These are phyloP conservation scores for Cryphonectria radicalis DNA, from an alignment of 2,329 filamentous ascomycete genomes.

Conservation along the genomic window DNA sequence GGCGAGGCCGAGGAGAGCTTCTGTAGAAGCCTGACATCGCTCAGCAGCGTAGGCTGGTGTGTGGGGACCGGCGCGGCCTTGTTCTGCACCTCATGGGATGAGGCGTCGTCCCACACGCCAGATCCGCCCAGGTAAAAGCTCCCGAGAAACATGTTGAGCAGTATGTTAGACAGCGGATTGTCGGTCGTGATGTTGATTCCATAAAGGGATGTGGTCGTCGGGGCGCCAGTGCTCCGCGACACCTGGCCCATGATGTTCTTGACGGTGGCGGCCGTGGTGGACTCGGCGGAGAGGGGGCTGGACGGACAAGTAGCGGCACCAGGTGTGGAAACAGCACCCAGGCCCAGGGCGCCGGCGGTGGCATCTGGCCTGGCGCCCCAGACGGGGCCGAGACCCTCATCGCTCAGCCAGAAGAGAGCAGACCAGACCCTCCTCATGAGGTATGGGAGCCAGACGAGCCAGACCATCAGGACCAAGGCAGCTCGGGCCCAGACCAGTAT, in stretches of 20 bases:
- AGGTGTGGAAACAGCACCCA: slow-evolving; percentile 28
- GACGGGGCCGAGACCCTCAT: slow-evolving; percentile 64
- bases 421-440: slow-evolving; percentile 92
- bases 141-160: slow-evolving; percentile 33
- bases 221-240: slow-evolving; percentile 37
- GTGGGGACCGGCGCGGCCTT: slow-evolving; percentile 28
- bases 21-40: slow-evolving; percentile 60
- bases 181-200: slow-evolving; percentile 40
- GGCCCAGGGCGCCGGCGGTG: slow-evolving; percentile 36
- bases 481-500: slow-evolving; percentile 79
- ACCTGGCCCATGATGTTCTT: slow-evolving; percentile 43
- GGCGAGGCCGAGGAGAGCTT: slow-evolving; percentile 68
- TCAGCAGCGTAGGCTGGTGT: slow-evolving; percentile 53
- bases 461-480: slow-evolving; percentile 79
- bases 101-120: slow-evolving; percentile 10
- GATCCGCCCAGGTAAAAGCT: slow-evolving; percentile 28
- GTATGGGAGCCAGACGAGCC: slow-evolving; percentile 87
- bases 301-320: slow-evolving; percentile 44
- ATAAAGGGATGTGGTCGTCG: slow-evolving; percentile 33
- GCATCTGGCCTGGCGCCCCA: slow-evolving; percentile 31
- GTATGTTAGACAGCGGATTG: slow-evolving; percentile 40
- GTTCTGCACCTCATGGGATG: slow-evolving; percentile 22
- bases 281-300: slow-evolving; percentile 42
- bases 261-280: slow-evolving; percentile 45
- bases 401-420: slow-evolving; percentile 91